Evolutionary conservation across 2,329 filamentous ascomycete genomes (phyloP).

Genomic region (Didymella exigua): DNA sequence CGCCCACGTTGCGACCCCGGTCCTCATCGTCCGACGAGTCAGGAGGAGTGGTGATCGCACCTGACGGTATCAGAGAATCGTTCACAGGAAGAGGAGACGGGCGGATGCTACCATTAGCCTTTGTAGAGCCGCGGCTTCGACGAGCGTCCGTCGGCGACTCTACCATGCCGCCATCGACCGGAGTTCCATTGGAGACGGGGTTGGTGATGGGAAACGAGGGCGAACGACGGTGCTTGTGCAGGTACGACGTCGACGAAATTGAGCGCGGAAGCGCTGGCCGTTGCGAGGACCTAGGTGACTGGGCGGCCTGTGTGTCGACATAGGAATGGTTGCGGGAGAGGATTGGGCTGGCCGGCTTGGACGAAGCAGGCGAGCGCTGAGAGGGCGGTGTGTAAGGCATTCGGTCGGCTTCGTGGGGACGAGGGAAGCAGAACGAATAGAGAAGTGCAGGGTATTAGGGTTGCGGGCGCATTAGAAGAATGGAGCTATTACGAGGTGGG

Average conservation of each 20-base stretch:
- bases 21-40: conserved; percentile 93
- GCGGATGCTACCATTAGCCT: conserved; percentile 66
- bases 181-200: conserved; percentile 40
- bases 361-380: conserved; percentile 64
- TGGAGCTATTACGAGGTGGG: conserved; percentile 36
- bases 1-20: conserved; percentile 53
- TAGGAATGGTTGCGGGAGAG: conserved; percentile 59
- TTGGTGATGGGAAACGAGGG: conserved; percentile 53
- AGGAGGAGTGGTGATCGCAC: conserved; percentile 87
- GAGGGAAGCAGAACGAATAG: conserved; percentile 41
- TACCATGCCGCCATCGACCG: conserved; percentile 26
- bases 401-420: conserved; percentile 51
- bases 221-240: conserved; percentile 65
- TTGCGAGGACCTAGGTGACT: conserved; percentile 41
- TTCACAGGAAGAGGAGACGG: conserved; percentile 84
- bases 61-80: conserved; percentile 76
- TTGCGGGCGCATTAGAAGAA: conserved; percentile 52
- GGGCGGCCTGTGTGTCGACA: conserved; percentile 48
- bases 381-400: conserved; percentile 91
- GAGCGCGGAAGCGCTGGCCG: conserved; percentile 60
- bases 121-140: conserved; percentile 37
- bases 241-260: conserved; percentile 64
- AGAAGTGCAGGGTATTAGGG: conserved; percentile 41
- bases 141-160: conserved; percentile 27
- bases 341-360: conserved; percentile 58